Conservation (phyloP, 164 flowering plant species). For the Liriodendron chinense region DNA sequence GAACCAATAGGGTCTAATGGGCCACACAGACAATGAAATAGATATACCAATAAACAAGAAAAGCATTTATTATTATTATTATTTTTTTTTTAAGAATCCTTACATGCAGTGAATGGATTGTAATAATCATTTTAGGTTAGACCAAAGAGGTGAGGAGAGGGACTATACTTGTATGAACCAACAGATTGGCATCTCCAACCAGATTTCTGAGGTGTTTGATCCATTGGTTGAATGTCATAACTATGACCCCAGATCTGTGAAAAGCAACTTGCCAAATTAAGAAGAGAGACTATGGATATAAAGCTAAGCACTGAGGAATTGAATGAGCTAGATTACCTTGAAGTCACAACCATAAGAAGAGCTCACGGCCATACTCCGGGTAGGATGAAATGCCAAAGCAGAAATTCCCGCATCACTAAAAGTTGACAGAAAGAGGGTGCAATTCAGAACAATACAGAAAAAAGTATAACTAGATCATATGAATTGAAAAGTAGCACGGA, state of each 20-base stretch:
- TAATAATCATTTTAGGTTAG: neutral
- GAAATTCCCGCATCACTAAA: constrained; percentile 80
- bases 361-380: constrained; percentile 69
- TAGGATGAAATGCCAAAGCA: constrained; percentile 80
- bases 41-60: too few relatives aligned
- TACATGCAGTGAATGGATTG: too few relatives aligned
- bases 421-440: neutral
- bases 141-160: neutral
- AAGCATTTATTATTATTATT: too few relatives aligned
- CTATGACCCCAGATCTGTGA: constrained; percentile 67
- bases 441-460: neutral
- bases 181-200: constrained; percentile 95
- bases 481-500: neutral
- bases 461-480: neutral
- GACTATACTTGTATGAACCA: constrained; percentile 86
- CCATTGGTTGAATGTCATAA: constrained; percentile 30
- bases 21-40: too few relatives aligned
- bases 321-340: constrained; percentile 51
- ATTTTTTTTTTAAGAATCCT: too few relatives aligned
- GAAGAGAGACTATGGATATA: neutral
- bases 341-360: constrained; percentile 89
- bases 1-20: too few relatives aligned
- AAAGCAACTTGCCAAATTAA: neutral
- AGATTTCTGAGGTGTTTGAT: constrained; percentile 32
- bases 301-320: neutral